A percentile compares a stretch with the other conserved stretches of the same genome.
Conservation (phyloP, 805 yeast species). For the Saturnispora mendoncae region DNA sequence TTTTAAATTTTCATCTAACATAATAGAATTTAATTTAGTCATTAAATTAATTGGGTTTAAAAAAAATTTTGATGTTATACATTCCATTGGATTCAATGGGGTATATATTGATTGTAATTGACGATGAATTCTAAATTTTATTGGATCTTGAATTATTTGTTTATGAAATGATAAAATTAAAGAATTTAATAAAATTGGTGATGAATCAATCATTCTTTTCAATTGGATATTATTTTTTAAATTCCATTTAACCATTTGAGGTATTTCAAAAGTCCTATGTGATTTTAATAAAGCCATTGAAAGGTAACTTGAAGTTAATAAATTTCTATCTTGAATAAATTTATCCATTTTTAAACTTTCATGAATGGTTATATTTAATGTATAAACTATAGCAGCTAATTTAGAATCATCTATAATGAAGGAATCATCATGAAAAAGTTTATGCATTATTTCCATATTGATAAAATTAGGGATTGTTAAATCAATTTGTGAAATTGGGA, state of each 20-base stretch:
- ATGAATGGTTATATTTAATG: constrained; percentile 12
- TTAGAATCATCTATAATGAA: background rate
- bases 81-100: constrained; percentile 17
- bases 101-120: too few relatives aligned
- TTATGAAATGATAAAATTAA: constrained; percentile 19
- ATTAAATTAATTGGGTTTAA: constrained; percentile 21
- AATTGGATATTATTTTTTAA: background rate
- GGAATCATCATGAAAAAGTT: constrained; percentile 1
- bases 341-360: constrained; percentile 4
- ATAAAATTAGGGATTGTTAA: constrained; percentile 15
- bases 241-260: background rate
- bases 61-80: constrained; percentile 16
- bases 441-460: background rate
- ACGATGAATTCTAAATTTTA: constrained; percentile 19
- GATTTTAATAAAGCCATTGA: constrained; percentile 10
- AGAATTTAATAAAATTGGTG: constrained; percentile 7
- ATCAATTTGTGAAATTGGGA: constrained; percentile 40
- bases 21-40: constrained; percentile 15
- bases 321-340: constrained; percentile 5
- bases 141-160: constrained; percentile 21
- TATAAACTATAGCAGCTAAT: constrained; percentile 5
- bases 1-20: constrained; percentile 9
- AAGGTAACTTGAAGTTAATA: constrained; percentile 10
- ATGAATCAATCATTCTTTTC: constrained; percentile 8
- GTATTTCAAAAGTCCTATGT: constrained; percentile 13